Base-by-base conservation (phyloP, 2,329 filamentous ascomycete species). In the Xylaria sp. region DNA sequence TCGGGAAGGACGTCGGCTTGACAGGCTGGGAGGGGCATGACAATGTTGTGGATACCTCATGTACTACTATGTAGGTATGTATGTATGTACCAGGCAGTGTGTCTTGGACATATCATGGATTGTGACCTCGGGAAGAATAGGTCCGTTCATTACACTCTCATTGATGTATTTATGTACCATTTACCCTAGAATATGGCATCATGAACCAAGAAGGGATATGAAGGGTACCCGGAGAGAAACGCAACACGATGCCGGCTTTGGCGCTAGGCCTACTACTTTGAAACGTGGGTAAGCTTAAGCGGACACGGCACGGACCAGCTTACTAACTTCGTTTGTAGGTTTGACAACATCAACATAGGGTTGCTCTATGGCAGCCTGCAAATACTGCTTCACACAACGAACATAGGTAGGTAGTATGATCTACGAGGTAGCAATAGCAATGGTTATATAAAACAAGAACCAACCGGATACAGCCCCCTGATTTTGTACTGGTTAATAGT, bases 1-100 rank as follows among this genome's bases (percentile, higher is more conserved):
- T 69, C 39, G 64, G 64, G 34, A 63, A 67, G 60, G 60, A 57
- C 57, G 56, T 67, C 59, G 43, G 41, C 60, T 30, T 50, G 28
- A 48, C 46, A 28, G 43, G n/a, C n/a, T n/a, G n/a, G n/a, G n/a
- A n/a, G n/a, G n/a, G n/a, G n/a, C n/a, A n/a, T n/a, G n/a, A n/a
- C n/a, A n/a, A n/a, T n/a, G n/a, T n/a, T n/a, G n/a, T n/a, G n/a
- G n/a, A n/a, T n/a, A n/a, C n/a, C n/a, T n/a, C n/a, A n/a, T n/a
- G n/a, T n/a, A n/a, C n/a, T n/a, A n/a, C n/a, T n/a, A n/a, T n/a
- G n/a, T n/a, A n/a, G n/a, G n/a, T n/a, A n/a, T n/a, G n/a, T n/a
- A n/a, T n/a, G n/a, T n/a, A n/a, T n/a, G n/a, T n/a, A n/a, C n/a
- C n/a, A n/a, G n/a, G n/a, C n/a, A n/a, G n/a, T n/a, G n/a, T n/a